Percentiles rank a stretch among this genome's conserved stretches.
Evolutionary conservation across 768 basidiomycete genomes (phyloP).

Genomic region (Leccinum obscurum): DNA sequence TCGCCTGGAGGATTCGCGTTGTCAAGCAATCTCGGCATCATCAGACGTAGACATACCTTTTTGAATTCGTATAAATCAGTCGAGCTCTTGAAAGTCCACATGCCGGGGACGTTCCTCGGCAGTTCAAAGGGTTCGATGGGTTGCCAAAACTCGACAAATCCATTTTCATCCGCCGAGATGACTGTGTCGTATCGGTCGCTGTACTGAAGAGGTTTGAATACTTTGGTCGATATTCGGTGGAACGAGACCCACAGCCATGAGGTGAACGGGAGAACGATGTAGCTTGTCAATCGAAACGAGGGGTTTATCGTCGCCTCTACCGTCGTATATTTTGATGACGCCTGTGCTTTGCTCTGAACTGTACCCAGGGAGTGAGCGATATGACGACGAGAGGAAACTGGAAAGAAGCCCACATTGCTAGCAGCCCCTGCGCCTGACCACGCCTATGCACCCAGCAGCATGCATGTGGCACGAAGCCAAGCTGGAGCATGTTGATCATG

Average conservation of each 20-base stretch:
- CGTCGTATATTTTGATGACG: constrained; percentile 87
- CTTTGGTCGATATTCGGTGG: not conserved
- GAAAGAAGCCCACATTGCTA: constrained; percentile 73
- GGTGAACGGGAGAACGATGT: constrained; percentile 86
- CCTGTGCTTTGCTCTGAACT: constrained; percentile 81
- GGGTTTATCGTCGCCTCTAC: constrained; percentile 78
- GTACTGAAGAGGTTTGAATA: constrained; percentile 53
- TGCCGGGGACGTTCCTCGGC: constrained; percentile 71
- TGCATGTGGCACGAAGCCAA: constrained; percentile 80
- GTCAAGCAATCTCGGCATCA: constrained; percentile 1
- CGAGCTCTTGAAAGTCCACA: constrained; percentile 90
- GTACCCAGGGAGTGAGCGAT: constrained; percentile 21
- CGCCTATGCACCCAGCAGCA: constrained; percentile 95
- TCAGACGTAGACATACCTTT: constrained; percentile 56
- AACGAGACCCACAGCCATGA: constrained; percentile 71
- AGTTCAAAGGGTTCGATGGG: constrained; percentile 85
- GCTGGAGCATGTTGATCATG: constrained; percentile 98
- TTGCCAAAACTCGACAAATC: constrained; percentile 96
- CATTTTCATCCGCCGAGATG: constrained; percentile 90
- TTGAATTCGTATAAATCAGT: constrained; percentile 98
- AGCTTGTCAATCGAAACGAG: constrained; percentile 74
- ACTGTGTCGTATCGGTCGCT: constrained; percentile 89
- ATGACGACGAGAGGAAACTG: constrained; percentile 18
- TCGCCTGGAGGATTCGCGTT: constrained; percentile 53
- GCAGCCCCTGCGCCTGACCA: constrained; percentile 81